Evolutionary conservation across 176 grass and related monocot species (phyloP).

Genomic region (Thalia dealbata): DNA sequence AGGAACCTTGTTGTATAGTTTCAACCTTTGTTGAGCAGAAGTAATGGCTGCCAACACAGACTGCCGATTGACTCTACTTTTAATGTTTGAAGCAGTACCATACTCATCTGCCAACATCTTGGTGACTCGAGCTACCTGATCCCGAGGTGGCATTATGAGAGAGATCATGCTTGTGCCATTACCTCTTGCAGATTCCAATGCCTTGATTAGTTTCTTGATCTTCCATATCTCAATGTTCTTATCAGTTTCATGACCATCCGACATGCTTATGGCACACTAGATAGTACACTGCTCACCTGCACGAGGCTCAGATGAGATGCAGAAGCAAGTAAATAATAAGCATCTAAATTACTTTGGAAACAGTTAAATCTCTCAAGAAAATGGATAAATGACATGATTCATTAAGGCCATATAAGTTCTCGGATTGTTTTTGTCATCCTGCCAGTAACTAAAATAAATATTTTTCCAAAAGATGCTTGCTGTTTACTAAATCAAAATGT

Average conservation of each 20-base stretch:
- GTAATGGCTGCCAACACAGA: slow-evolving; percentile 39
- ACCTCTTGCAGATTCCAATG: slow-evolving; percentile 29
- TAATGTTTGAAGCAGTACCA: slow-evolving; percentile 43
- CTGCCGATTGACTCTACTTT: slow-evolving; percentile 39
- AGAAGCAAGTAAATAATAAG: not conserved
- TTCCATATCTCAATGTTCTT: slow-evolving; percentile 46
- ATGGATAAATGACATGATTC: not conserved
- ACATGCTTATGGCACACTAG: slow-evolving; percentile 17
- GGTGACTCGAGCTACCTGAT: slow-evolving; percentile 31
- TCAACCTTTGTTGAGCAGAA: slow-evolving; percentile 37
- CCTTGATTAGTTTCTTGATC: slow-evolving; percentile 42
- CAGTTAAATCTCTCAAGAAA: not conserved
- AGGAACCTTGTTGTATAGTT: slow-evolving; percentile 40
- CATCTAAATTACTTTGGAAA: not conserved
- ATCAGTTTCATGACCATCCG: slow-evolving; percentile 37
- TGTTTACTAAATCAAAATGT: too few species aligned
- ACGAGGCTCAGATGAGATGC: not conserved
- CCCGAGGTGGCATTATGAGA: slow-evolving; percentile 32
- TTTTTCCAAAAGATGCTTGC: too few species aligned
- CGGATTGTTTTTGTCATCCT: not conserved
- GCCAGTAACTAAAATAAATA: not conserved
- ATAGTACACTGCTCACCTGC: not conserved
- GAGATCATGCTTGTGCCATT: slow-evolving; percentile 40
- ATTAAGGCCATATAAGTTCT: too few species aligned
- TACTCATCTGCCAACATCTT: slow-evolving; percentile 45